Conservation (phyloP, 2,329 filamentous ascomycete genomes). For the Thielaviopsis musarum region DNA sequence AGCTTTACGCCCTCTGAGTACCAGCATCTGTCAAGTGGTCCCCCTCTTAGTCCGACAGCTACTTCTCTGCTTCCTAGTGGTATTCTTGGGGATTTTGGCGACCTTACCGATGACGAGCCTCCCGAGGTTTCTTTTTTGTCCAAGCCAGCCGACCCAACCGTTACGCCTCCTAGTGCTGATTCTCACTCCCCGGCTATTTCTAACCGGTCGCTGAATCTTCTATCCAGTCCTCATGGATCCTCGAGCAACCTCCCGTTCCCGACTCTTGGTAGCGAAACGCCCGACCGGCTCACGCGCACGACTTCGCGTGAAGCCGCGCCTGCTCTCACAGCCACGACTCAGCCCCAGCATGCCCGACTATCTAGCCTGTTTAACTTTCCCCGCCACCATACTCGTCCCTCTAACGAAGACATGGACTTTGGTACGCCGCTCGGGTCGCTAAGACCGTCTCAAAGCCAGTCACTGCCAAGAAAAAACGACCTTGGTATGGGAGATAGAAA, state of each 20-base stretch:
- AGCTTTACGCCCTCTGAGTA: slow-evolving; percentile 44
- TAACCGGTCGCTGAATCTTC: slow-evolving; percentile 34
- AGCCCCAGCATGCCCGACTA: slow-evolving; percentile 21
- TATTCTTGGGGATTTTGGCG: slow-evolving; percentile 36
- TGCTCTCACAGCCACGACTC: slow-evolving; percentile 23
- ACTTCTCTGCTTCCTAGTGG: slow-evolving; percentile 54
- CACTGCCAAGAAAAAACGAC: slow-evolving; percentile 48
- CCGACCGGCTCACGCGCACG: slow-evolving; percentile 10
- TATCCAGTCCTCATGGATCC: slow-evolving; percentile 46
- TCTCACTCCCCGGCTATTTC: slow-evolving; percentile 45
- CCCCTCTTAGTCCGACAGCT: slow-evolving; percentile 62
- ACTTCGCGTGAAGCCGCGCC: slow-evolving; percentile 15
- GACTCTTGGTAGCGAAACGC: slow-evolving; percentile 13
- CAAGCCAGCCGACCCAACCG: slow-evolving; percentile 19
- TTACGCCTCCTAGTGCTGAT: slow-evolving; percentile 19
- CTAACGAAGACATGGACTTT: slow-evolving; percentile 30
- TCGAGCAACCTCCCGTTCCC: slow-evolving; percentile 40
- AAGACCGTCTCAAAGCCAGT: slow-evolving; percentile 59
- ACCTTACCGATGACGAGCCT: slow-evolving; percentile 35
- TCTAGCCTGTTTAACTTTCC: slow-evolving; percentile 36
- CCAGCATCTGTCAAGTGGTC: slow-evolving; percentile 42
- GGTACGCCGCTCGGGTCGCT: slow-evolving; percentile 52
- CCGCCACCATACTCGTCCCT: slow-evolving; percentile 34
- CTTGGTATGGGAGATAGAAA: slow-evolving; percentile 22
- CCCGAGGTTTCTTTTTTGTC: slow-evolving; percentile 21